Base-by-base conservation (phyloP, 2,329 filamentous ascomycete species). In the Sclerotinia borealis region DNA sequence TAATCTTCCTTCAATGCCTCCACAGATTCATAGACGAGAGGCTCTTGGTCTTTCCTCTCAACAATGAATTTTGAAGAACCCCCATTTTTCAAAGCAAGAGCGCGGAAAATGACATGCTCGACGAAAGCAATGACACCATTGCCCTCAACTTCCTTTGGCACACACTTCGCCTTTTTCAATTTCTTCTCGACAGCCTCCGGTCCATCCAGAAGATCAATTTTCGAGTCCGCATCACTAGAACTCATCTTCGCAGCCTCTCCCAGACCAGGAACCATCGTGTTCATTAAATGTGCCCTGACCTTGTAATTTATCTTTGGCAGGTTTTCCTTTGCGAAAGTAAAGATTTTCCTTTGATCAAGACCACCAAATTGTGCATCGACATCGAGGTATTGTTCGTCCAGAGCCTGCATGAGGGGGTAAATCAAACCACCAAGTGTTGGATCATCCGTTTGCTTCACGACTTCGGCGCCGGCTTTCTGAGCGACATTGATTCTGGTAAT, bases 341-440 rank as follows among this genome's bases (percentile, higher is more conserved):
- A 96, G 66, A 96, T 87, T 78, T 96, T 97, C 65, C 92, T 80
- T 78, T 96, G 93, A 72, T 97, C 93, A 59, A 89, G 78, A 68
- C 89, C 91, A 63, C 93, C 93, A 66, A 97, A 93, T 73, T 99
- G 92, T 2, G 85, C 89, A 75, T 99, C 93, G 4, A 93, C 91
- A 63, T 87, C 87, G 4, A 99, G 81, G 80, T 97, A 87, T 59
- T 72, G 67, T 54, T 64, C 62, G 25, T 64, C 62, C 6, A 61
- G n/a, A 22, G 56, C 62, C 55, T 63, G 95, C 77, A 99, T 87
- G 54, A 96, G 81, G 1, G 91, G 91, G 80, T 96, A 96, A 66
- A 93, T 83, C 15, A 93, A 81, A 1, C 90, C 91, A 63, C 83
- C 86, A 61, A 96, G 75, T 3, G 89, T 84, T 11, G 89, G 85